Evolutionary conservation across 2,329 filamentous ascomycete species (phyloP), one percentile per base, ranked within the genome.

Genomic region (Penicillium sp.): DNA sequence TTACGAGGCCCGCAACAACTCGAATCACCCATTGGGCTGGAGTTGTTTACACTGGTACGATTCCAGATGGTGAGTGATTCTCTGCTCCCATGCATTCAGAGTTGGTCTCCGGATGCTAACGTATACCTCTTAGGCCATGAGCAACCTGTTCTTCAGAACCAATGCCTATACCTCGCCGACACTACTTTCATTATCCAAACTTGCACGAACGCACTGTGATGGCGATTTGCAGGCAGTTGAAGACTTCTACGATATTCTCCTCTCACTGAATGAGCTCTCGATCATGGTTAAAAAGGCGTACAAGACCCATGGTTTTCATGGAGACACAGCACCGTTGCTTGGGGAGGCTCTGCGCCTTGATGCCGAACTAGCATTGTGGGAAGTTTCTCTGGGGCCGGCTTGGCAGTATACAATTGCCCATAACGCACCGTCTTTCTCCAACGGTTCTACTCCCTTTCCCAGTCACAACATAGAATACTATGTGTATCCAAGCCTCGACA

Each of bases 391-490:
- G 6, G 28, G 40, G 18, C 30, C 36, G n/a, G 15, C 10, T 7
- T 49, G 43, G 43, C n/a, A n/a, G n/a, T n/a, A n/a, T n/a, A n/a
- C n/a, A n/a, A n/a, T n/a, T n/a, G n/a, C n/a, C n/a, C n/a, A n/a
- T n/a, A n/a, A n/a, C n/a, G n/a, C n/a, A n/a, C n/a, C n/a, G n/a
- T 9, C 16, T n/a, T 53, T 48, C 13, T 43, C 45, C 20, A 26
- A 42, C 5, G 29, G 53, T 11, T 19, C 23, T 19, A 33, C 38
- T 1, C 32, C 18, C 10, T 36, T 17, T 16, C 36, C 21, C 15
- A 35, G 50, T 7, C 43, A 45, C 29, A 28, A 41, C 7, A 41
- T 41, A 14, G 37, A 40, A 27, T 54, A 55, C 23, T 50, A 58
- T 18, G 13, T 50, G 10, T 58, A 54, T 26, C 42, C 40, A 2